A percentile compares a stretch with the other conserved stretches of the same genome.
Evolutionary conservation across 1,284 basidiomycete species (phyloP).

Genomic region (Apiotrichum laibachii): DNA sequence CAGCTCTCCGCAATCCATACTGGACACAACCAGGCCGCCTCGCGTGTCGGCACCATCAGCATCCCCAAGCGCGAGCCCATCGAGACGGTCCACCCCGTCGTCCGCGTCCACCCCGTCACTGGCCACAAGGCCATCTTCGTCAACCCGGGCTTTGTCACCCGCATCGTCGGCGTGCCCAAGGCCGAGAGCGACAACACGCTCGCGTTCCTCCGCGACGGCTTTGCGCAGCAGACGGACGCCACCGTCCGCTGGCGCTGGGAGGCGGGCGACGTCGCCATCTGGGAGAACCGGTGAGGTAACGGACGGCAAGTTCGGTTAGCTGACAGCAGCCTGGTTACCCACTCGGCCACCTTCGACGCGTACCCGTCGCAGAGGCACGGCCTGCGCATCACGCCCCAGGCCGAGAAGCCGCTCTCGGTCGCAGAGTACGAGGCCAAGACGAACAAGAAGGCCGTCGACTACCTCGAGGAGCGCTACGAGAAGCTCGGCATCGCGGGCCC

Average conservation of each 20-base stretch:
- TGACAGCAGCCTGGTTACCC: background rate
- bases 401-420: conserved; percentile 71
- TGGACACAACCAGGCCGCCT: conserved; percentile 62
- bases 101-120: conserved; percentile 51
- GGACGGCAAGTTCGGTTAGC: conserved; percentile 52
- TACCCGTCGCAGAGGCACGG: conserved; percentile 62
- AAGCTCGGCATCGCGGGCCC: conserved; percentile 38
- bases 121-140: conserved; percentile 51
- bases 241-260: conserved; percentile 45
- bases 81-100: conserved; percentile 59
- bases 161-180: conserved; percentile 73
- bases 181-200: conserved; percentile 72
- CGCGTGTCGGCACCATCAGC: conserved; percentile 59
- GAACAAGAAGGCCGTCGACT: conserved; percentile 45
- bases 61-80: conserved; percentile 66
- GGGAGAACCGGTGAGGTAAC: conserved; percentile 54
- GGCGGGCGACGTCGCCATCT: conserved; percentile 47
- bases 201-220: conserved; percentile 66
- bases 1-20: conserved; percentile 67
- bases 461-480: conserved; percentile 44
- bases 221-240: conserved; percentile 52
- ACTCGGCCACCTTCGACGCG: conserved; percentile 10
- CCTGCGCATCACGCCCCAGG: conserved; percentile 75
- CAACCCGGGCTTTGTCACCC: conserved; percentile 55
- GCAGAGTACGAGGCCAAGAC: conserved; percentile 63